These are phyloP conservation scores for Ceratobasidium sp. DNA, from an alignment of 1,284 basidiomycete genomes.

Conservation along the genomic window DNA sequence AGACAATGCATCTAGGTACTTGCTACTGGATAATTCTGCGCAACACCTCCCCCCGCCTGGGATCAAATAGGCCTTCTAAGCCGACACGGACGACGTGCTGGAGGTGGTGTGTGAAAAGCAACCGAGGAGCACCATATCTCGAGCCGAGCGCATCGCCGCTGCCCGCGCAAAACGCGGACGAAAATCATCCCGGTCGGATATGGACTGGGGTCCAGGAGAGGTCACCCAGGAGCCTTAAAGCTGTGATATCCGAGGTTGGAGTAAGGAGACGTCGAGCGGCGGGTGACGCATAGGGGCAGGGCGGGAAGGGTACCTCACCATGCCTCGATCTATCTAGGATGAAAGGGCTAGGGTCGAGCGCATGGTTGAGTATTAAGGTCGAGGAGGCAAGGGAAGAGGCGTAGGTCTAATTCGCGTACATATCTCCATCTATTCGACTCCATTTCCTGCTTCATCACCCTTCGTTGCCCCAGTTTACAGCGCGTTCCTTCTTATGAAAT, in stretches of 20 bases:
- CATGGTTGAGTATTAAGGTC: not conserved
- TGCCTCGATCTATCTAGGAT: conserved; percentile 6
- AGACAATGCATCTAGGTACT: conserved; percentile 72
- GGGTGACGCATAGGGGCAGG: not conserved
- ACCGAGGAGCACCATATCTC: conserved; percentile 67
- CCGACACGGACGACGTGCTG: conserved; percentile 64
- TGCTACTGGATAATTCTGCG: conserved; percentile 65
- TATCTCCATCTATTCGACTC: too few species aligned
- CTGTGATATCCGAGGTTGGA: conserved; percentile 85
- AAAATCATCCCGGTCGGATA: conserved; percentile 22
- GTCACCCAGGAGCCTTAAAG: conserved; percentile 85
- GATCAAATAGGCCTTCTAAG: conserved; percentile 82
- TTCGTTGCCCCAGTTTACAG: not conserved
- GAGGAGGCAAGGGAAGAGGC: not conserved
- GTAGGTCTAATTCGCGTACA: conserved; percentile 18
- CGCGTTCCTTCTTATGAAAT: not conserved
- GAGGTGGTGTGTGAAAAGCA: conserved; percentile 47
- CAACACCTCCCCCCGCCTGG: conserved; percentile 71
- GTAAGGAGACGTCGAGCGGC: conserved; percentile 72
- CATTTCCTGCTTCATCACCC: not conserved
- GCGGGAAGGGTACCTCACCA: not conserved
- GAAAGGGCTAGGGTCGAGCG: conserved; percentile 1
- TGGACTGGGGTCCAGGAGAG: conserved; percentile 76
- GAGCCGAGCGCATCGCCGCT: conserved; percentile 78
- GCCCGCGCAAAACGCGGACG: conserved; percentile 67